These are phyloP conservation scores for Kalmusia sp. DNA, from an alignment of 2,329 filamentous ascomycete genomes.

Conservation along the genomic window DNA sequence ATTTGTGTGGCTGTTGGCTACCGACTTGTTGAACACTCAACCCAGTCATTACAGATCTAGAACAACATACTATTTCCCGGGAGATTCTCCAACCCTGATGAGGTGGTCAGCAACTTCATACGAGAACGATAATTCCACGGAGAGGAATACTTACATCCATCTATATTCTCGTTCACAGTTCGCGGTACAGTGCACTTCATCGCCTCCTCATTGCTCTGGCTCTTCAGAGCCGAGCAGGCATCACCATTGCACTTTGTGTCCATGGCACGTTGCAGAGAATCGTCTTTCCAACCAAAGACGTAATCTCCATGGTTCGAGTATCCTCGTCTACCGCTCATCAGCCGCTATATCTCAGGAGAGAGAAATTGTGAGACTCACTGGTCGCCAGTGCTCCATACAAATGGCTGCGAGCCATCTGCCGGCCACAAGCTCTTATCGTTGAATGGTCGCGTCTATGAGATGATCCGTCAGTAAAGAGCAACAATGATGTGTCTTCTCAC, in stretches of 20 bases:
- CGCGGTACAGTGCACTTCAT: slow-evolving; percentile 31
- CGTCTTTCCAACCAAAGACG: slow-evolving; percentile 40
- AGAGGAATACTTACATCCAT: slow-evolving; percentile 30
- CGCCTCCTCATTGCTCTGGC: slow-evolving; percentile 29
- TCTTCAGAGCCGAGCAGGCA: slow-evolving; percentile 26
- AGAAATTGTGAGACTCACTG: slow-evolving; percentile 21
- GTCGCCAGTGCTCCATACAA: slow-evolving; percentile 37
- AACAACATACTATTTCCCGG: slow-evolving; percentile 7
- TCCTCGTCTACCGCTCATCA: slow-evolving; percentile 20
- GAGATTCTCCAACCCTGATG: slow-evolving; percentile 10
- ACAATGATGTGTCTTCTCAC: neutral
- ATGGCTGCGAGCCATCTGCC: slow-evolving; percentile 30
- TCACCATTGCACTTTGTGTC: slow-evolving; percentile 32
- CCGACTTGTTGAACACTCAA: neutral
- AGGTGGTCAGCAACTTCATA: neutral
- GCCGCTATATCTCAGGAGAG: neutral
- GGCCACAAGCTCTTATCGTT: slow-evolving; percentile 27
- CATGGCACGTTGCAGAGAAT: slow-evolving; percentile 38
- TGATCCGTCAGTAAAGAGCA: slow-evolving; percentile 3
- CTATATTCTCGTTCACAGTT: slow-evolving; percentile 30
- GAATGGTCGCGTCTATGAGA: slow-evolving; percentile 24
- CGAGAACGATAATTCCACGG: neutral
- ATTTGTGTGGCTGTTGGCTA: too few species aligned
- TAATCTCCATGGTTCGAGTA: slow-evolving; percentile 39
- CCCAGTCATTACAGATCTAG: neutral